phyloP scores from a whole-genome alignment of 352 stramenopile species.

The Phytophthora fragariae region DNA sequence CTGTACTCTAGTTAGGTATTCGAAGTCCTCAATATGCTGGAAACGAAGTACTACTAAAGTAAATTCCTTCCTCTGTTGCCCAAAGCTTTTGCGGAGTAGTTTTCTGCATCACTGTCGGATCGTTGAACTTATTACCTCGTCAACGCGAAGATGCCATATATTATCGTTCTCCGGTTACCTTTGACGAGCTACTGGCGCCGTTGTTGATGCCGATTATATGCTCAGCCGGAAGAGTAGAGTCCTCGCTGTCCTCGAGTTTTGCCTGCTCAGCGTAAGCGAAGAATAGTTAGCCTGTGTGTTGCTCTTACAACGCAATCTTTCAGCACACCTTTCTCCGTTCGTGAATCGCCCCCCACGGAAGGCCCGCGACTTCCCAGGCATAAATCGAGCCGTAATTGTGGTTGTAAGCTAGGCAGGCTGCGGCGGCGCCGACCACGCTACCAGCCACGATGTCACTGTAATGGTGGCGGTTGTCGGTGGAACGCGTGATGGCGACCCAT shows the following conservation, averaged over 20 bases:
- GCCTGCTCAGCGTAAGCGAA: slow-evolving; percentile 7
- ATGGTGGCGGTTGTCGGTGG: slow-evolving; percentile 82
- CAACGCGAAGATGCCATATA: no score
- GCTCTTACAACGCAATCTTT: neutral
- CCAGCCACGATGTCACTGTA: slow-evolving; percentile 78
- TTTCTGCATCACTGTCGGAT: no score
- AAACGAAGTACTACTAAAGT: no score
- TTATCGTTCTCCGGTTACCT: neutral
- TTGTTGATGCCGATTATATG: slow-evolving; percentile 13
- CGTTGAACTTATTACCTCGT: no score
- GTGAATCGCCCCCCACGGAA: slow-evolving; percentile 54
- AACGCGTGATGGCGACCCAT: slow-evolving; percentile 77
- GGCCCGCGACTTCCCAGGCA: slow-evolving; percentile 49
- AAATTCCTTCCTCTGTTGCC: no score
- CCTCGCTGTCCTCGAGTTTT: slow-evolving; percentile 19
- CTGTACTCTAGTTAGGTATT: no score
- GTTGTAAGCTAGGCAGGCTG: slow-evolving; percentile 50
- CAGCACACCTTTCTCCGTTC: slow-evolving; percentile 45
- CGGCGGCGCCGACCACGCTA: slow-evolving; percentile 52
- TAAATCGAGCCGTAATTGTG: slow-evolving; percentile 78
- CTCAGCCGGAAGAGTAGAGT: neutral
- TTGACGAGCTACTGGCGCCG: slow-evolving; percentile 6
- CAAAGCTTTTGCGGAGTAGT: no score
- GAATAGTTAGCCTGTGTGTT: neutral
- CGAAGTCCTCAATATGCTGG: no score